Conservation (phyloP, 768 basidiomycete species). For the Calvatia gigantea region DNA sequence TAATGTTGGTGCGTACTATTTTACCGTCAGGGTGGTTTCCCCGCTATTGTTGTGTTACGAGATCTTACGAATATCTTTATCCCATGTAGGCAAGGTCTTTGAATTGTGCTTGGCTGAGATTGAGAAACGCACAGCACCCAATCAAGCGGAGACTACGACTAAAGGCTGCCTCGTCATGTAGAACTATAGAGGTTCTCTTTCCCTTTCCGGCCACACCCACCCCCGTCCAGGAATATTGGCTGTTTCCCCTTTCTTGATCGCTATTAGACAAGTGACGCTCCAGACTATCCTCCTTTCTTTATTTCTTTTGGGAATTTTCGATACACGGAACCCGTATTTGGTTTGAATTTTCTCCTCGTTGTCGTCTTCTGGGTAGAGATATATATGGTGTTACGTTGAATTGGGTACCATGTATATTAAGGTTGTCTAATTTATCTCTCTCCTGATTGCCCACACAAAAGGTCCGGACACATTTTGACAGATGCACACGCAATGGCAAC, state of each 20-base stretch:
- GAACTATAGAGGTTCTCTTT: conserved; percentile 12
- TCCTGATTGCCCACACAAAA: neutral
- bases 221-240: neutral
- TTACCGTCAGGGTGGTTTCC: neutral
- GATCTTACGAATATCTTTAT: neutral
- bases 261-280: neutral
- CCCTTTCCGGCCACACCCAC: neutral
- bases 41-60: neutral
- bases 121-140: conserved; percentile 65
- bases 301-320: neutral
- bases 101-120: conserved; percentile 82
- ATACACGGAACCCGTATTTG: neutral
- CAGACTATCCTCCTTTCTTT: neutral
- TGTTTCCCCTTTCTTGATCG: neutral
- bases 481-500: neutral
- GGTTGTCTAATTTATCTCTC: neutral
- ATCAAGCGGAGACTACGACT: conserved; percentile 34
- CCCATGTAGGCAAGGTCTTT: conserved; percentile 67
- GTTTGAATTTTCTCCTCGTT: neutral
- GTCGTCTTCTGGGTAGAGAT: neutral
- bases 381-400: neutral
- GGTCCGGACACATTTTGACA: neutral
- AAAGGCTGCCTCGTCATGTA: conserved; percentile 40
- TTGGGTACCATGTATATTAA: neutral
- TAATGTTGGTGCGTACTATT: conserved; percentile 74